Evolutionary conservation across 352 stramenopile genomes (phyloP).

Genomic region (Globisporangium carolinianum): DNA sequence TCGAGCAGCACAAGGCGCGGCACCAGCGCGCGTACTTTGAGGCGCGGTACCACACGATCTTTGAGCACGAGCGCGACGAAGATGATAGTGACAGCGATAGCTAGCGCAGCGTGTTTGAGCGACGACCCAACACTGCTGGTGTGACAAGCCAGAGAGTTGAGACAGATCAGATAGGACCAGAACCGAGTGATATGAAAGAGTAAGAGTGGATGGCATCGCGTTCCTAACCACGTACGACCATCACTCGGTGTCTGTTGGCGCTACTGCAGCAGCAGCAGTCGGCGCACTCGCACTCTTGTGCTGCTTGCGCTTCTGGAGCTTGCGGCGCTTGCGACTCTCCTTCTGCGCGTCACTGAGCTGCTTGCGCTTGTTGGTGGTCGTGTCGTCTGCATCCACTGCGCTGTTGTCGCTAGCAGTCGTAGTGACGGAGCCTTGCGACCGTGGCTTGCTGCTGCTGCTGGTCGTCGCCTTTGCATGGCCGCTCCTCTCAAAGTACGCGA

Average conservation of each 20-base stretch:
- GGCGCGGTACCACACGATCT: conserved; percentile 21
- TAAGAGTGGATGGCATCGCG: background rate
- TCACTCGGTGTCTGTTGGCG: background rate
- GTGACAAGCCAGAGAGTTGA: too few species aligned
- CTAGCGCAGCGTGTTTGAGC: too few species aligned
- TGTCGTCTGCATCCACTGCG: background rate
- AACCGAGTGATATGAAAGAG: background rate
- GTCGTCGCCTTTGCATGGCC: conserved; percentile 1
- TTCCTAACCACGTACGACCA: background rate
- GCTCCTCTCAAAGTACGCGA: conserved; percentile 90
- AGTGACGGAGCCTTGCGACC: background rate
- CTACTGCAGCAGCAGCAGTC: background rate
- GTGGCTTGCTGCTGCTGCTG: background rate
- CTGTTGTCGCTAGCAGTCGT: background rate
- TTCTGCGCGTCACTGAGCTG: conserved; percentile 54
- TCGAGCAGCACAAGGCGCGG: conserved; percentile 40
- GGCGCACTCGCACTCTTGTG: conserved; percentile 8
- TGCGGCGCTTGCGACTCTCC: conserved; percentile 68
- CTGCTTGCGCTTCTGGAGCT: conserved; percentile 54
- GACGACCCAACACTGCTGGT: too few species aligned
- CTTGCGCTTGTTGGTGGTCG: conserved; percentile 48
- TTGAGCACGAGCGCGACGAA: background rate
- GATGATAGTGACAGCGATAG: background rate
- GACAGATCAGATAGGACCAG: too few species aligned
- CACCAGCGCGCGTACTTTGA: conserved; percentile 42